These are phyloP conservation scores for Linnemannia exigua DNA, from an alignment of 192 early-diverging fungal genomes.

Conservation along the genomic window DNA sequence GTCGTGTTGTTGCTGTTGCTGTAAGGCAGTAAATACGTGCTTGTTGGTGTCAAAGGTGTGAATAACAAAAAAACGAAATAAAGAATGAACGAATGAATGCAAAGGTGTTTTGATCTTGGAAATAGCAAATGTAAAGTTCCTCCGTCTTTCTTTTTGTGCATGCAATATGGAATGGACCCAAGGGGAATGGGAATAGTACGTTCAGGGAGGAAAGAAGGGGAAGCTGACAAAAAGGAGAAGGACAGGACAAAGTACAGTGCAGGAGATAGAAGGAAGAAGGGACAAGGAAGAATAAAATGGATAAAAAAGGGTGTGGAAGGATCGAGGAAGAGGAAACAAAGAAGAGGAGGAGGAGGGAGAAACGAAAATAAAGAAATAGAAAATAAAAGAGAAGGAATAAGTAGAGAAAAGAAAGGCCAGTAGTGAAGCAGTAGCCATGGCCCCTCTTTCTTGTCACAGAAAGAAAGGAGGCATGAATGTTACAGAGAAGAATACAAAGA, in stretches of 20 bases:
- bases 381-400: too few species aligned
- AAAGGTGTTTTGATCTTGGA: background rate
- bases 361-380: too few species aligned
- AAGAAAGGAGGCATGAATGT: background rate
- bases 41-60: background rate
- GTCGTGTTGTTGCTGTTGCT: background rate
- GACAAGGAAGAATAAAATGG: background rate
- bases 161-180: background rate
- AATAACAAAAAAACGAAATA: too few species aligned
- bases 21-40: background rate
- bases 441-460: background rate
- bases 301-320: background rate
- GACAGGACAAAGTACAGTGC: too few species aligned
- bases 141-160: background rate
- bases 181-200: background rate
- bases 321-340: background rate
- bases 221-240: slow-evolving; percentile 12
- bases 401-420: background rate
- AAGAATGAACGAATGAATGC: background rate
- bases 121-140: background rate
- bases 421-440: background rate
- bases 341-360: background rate
- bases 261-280: background rate
- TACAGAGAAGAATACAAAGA: too few species aligned
- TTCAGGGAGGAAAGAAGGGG: background rate